phyloP scores from a whole-genome alignment of 164 flowering plant species.

The Aristolochia fimbriata region DNA sequence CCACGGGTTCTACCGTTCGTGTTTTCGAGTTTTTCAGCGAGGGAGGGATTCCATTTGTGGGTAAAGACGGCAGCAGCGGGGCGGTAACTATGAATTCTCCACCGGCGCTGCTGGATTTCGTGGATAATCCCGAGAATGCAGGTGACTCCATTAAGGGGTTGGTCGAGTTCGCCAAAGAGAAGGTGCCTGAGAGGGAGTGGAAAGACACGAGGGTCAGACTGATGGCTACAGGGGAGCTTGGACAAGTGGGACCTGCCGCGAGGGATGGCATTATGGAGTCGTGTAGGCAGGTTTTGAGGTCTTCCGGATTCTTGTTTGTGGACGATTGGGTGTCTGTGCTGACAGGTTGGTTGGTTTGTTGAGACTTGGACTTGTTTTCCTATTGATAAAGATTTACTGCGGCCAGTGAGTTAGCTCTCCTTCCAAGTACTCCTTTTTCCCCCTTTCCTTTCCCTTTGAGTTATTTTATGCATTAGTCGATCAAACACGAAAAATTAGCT shows the following conservation, averaged over 20 bases:
- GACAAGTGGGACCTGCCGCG: slow-evolving; percentile 3
- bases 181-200: slow-evolving; percentile 33
- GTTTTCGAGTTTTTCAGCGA: slow-evolving; percentile 33
- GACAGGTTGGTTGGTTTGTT: slow-evolving; percentile 20
- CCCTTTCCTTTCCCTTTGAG: background rate
- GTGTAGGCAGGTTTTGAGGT: slow-evolving; percentile 27
- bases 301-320: slow-evolving; percentile 35
- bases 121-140: slow-evolving; percentile 16
- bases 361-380: background rate
- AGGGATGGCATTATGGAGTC: slow-evolving; percentile 23
- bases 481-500: background rate
- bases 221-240: slow-evolving; percentile 21
- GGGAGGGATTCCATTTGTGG: slow-evolving; percentile 26
- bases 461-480: no score
- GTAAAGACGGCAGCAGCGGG: slow-evolving; percentile 15
- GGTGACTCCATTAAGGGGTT: slow-evolving; percentile 20
- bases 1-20: slow-evolving; percentile 20
- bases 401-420: background rate
- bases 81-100: slow-evolving; percentile 11
- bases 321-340: slow-evolving; percentile 41
- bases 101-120: slow-evolving; percentile 20
- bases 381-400: background rate
- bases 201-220: slow-evolving; percentile 24
- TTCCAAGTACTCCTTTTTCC: background rate
- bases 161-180: slow-evolving; percentile 26